Evolutionary conservation across 1,284 basidiomycete species (phyloP), one percentile per base, ranked within the genome.

Genomic region (Leccinum griseonigrum): DNA sequence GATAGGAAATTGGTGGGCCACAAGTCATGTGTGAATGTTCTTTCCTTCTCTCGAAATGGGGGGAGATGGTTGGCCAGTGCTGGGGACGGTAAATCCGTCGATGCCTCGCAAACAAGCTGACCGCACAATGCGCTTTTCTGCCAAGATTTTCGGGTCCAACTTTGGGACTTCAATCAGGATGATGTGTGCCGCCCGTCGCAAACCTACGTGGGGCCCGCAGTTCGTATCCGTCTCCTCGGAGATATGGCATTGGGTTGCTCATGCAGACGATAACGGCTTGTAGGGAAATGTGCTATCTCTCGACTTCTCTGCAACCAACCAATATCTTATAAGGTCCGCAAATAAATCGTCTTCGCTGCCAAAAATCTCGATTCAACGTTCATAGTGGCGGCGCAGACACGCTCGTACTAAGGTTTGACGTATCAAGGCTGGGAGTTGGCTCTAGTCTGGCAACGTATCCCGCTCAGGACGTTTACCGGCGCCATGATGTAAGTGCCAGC

Each of bases 161-260:
- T 92, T 16, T 90, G 87, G 87, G 87, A 92, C 66, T 85, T 92
- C 64, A 78, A 90, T 66, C 84, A 87, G 66, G 83, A 88, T 14
- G 77, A 87, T 62, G 67, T 87, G 32, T 68, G 67, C 8, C 64
- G 58, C n/a, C 83, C 87, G 5, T 79, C 78, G 18, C 75, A 72
- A 60, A 77, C 76, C 11, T 81, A 85, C 61, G 67, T 66, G 32
- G 88, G 86, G 2, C 85, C 83, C 18, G 74, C 70, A 62, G 85
- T 85, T 67, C 67, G 77, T 71, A 6, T 55, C 34, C 46, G 28
- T 58, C 52, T 69, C 69, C 70, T 74, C 69, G 70, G 68, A 71
- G 64, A 71, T 69, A 58, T 29, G 46, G 22, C 22, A 22, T 22
- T 59, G 36, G 14, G 50, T 26, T 29, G 43, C 53, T 69, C 62